phyloP scores from a whole-genome alignment of 495 filamentous ascomycete genomes.

The Acidiella bohemica region DNA sequence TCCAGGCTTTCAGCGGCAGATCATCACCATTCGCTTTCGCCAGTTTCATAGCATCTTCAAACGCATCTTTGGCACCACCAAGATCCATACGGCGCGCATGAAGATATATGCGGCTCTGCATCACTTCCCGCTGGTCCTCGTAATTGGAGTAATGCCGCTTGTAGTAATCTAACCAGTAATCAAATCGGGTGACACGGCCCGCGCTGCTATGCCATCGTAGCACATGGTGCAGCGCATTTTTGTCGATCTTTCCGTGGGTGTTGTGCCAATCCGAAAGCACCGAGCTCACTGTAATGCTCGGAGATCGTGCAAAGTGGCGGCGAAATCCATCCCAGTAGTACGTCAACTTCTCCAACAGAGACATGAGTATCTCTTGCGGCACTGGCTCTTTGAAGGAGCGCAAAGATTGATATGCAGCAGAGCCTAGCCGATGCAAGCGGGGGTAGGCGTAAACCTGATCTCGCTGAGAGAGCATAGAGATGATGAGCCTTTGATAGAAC shows the following conservation, averaged over 20 bases:
- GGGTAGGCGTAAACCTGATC: not conserved
- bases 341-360: conserved; percentile 6
- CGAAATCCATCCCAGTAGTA: not conserved
- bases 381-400: not conserved
- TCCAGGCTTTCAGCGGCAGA: conserved; percentile 50
- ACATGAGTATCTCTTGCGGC: conserved; percentile 2
- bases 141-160: conserved; percentile 21
- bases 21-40: conserved; percentile 37
- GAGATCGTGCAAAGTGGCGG: not conserved
- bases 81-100: conserved; percentile 53
- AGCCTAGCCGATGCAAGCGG: conserved; percentile 6
- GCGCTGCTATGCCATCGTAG: conserved; percentile 38
- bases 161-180: conserved; percentile 45
- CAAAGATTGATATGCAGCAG: conserved; percentile 4
- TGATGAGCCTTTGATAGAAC: conserved; percentile 4
- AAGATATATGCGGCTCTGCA: conserved; percentile 42
- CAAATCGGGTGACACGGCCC: conserved; percentile 39
- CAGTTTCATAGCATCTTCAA: conserved; percentile 37
- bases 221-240: conserved; percentile 11
- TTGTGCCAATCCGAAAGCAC: conserved; percentile 15
- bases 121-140: conserved; percentile 27
- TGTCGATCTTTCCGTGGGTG: conserved; percentile 14
- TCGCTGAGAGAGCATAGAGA: not conserved
- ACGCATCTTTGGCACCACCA: conserved; percentile 41
- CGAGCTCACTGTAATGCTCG: conserved; percentile 4